These are phyloP conservation scores for Solanum okadae DNA, from an alignment of 257 asterid species.

Conservation along the genomic window DNA sequence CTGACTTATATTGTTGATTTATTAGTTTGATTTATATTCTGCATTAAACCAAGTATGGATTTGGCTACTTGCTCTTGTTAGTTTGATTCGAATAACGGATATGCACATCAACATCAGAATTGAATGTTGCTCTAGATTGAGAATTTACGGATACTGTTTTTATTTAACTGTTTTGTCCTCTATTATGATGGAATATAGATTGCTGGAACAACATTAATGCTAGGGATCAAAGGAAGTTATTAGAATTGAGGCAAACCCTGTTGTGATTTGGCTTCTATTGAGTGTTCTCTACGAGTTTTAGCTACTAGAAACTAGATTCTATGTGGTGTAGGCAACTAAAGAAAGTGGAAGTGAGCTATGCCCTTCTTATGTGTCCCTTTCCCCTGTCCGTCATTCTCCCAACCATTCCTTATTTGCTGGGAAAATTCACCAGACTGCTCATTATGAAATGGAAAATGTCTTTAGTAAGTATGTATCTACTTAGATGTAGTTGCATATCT, in stretches of 20 bases:
- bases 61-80: background rate
- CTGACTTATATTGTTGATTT: background rate
- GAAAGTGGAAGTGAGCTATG: background rate
- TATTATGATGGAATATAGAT: background rate
- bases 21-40: background rate
- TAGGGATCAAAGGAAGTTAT: background rate
- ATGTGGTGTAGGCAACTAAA: background rate
- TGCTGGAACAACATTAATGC: background rate
- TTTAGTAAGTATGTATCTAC: background rate
- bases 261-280: background rate
- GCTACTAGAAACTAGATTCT: background rate
- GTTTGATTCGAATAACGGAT: background rate
- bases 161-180: background rate
- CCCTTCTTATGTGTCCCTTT: background rate
- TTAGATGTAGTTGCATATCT: background rate
- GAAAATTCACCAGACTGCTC: background rate
- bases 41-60: background rate
- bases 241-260: background rate
- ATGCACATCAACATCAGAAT: background rate
- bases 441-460: background rate
- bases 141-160: background rate
- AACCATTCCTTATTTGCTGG: background rate
- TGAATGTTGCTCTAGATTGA: background rate
- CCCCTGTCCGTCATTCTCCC: background rate
- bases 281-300: background rate